Evolutionary conservation across 306 rosid species (phyloP).

Genomic region (Amphicarpaea edgeworthii): DNA sequence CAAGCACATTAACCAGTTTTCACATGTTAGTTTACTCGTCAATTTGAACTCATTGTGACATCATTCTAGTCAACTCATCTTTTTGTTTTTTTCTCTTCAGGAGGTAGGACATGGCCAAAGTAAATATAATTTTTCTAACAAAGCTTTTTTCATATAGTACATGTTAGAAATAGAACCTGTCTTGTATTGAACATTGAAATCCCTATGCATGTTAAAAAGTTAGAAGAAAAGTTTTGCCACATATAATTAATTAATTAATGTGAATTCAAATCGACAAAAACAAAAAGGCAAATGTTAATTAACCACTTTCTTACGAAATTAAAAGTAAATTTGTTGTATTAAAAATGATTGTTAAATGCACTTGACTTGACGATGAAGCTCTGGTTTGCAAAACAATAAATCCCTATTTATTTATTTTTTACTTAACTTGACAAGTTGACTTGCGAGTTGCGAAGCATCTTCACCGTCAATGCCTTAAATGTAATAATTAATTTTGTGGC

Average conservation of each 20-base stretch:
- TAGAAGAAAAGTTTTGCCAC: background rate
- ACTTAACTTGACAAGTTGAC: background rate
- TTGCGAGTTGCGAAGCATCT: slow-evolving; percentile 11
- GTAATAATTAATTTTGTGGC: slow-evolving; percentile 28
- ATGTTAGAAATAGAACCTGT: background rate
- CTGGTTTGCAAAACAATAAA: background rate
- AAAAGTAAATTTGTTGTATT: background rate
- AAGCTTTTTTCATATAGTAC: background rate
- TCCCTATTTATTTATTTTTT: background rate
- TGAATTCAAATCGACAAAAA: too few species aligned
- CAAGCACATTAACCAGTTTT: too few species aligned
- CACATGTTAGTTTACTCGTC: too few species aligned
- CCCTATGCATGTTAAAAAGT: background rate
- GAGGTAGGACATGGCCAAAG: too few species aligned
- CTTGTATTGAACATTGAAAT: background rate
- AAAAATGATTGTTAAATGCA: background rate
- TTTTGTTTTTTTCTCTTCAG: too few species aligned
- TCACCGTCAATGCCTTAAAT: slow-evolving; percentile 19
- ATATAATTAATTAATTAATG: background rate
- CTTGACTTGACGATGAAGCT: background rate
- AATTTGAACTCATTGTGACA: too few species aligned
- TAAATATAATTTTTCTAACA: background rate
- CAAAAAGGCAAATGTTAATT: too few species aligned
- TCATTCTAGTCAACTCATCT: too few species aligned
- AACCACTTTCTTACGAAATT: background rate